phyloP scores from a whole-genome alignment of 768 basidiomycete species.

The Kwoniella dejecticola region DNA sequence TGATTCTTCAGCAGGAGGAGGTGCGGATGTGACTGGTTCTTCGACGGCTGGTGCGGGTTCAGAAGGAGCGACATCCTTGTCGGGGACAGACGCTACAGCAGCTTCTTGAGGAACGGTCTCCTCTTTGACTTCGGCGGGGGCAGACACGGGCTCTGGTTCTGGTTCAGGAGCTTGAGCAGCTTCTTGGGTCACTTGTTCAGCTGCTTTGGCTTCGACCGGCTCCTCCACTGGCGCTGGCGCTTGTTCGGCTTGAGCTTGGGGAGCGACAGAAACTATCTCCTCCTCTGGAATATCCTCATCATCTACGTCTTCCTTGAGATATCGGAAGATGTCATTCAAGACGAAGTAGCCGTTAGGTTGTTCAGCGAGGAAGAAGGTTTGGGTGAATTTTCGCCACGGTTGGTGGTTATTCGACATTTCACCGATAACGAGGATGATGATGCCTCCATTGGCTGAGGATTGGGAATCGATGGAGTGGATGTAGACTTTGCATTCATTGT shows the following conservation, averaged over 20 bases:
- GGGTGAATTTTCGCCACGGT: conserved; percentile 96
- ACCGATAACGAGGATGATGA: conserved; percentile 98
- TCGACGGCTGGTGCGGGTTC: conserved; percentile 50
- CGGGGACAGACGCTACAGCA: conserved; percentile 40
- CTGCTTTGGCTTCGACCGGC: conserved; percentile 2
- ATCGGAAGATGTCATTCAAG: conserved; percentile 99
- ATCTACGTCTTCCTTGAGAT: conserved; percentile 91
- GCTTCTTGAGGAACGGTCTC: conserved; percentile 41
- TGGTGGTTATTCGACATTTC: conserved; percentile 94
- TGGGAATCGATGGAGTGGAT: conserved; percentile 98
- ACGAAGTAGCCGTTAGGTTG: conserved; percentile 99
- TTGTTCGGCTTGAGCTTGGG: conserved; percentile 14
- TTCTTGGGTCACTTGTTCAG: conserved; percentile 18
- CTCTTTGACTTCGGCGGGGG: conserved; percentile 56
- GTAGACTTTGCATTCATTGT: conserved; percentile 97
- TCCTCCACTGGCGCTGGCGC: conserved; percentile 19
- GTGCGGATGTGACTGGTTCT: conserved; percentile 39
- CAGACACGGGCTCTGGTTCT: conserved; percentile 51
- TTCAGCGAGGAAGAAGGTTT: conserved; percentile 99
- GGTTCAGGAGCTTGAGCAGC: conserved; percentile 21
- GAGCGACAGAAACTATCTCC: conserved; percentile 38
- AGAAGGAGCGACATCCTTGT: conserved; percentile 41
- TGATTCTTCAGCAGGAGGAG: conserved; percentile 23
- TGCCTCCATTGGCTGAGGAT: conserved; percentile 88
- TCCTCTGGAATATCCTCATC: conserved; percentile 70